These are phyloP conservation scores for Diaporthe eres DNA, from an alignment of 2,329 filamentous ascomycete genomes.

Conservation along the genomic window DNA sequence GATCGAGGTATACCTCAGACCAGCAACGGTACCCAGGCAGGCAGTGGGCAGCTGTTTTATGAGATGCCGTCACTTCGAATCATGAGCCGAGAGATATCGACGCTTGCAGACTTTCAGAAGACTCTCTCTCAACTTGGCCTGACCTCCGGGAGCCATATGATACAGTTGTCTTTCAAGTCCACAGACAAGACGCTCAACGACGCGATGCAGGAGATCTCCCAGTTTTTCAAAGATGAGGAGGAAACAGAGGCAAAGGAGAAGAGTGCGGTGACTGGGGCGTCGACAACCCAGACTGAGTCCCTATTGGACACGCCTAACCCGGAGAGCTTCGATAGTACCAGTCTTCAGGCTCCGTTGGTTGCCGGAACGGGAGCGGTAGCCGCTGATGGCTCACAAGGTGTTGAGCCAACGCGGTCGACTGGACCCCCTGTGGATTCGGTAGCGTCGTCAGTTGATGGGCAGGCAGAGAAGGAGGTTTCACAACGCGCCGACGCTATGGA, in stretches of 20 bases:
- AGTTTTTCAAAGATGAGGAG: slow-evolving; percentile 76
- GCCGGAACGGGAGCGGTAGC: slow-evolving; percentile 34
- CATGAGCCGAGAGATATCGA: slow-evolving; percentile 83
- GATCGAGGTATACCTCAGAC: slow-evolving; percentile 81
- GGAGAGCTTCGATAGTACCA: slow-evolving; percentile 14
- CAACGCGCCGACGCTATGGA: slow-evolving; percentile 48
- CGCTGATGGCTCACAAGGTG: neutral
- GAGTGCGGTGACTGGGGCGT: slow-evolving; percentile 38
- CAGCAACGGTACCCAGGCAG: slow-evolving; percentile 63
- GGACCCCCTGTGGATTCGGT: neutral
- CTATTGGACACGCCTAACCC: slow-evolving; percentile 22
- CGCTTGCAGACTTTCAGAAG: slow-evolving; percentile 88
- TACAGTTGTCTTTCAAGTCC: slow-evolving; percentile 82
- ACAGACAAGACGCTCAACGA: slow-evolving; percentile 86
- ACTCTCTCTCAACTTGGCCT: slow-evolving; percentile 89
- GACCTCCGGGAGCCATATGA: slow-evolving; percentile 84
- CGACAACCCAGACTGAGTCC: slow-evolving; percentile 34
- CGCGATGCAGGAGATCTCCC: slow-evolving; percentile 84
- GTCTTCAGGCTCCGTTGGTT: slow-evolving; percentile 15
- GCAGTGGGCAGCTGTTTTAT: slow-evolving; percentile 86
- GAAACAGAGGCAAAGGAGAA: slow-evolving; percentile 45
- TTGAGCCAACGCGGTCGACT: neutral
- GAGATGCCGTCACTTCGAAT: slow-evolving; percentile 89
- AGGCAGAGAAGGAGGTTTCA: slow-evolving; percentile 22
- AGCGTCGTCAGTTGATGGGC: neutral